Evolutionary conservation across 2,329 filamentous ascomycete genomes (phyloP).

Genomic region (Pseudocercospora crystallina): DNA sequence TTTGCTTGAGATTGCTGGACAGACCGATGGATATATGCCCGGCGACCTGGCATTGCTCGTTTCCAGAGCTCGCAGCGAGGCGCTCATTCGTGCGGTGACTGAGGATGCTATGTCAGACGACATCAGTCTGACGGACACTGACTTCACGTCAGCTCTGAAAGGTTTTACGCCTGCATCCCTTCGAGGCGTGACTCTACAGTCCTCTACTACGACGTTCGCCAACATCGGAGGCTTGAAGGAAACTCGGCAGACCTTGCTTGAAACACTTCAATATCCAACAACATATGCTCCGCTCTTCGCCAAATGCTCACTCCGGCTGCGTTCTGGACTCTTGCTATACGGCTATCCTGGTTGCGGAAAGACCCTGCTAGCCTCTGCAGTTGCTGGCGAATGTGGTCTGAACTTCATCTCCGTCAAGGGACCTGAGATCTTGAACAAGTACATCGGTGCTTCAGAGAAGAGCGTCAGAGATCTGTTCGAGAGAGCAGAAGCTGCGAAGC

Average conservation of each 20-base stretch:
- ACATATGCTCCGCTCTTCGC: conserved; percentile 98
- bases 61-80: conserved; percentile 84
- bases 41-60: conserved; percentile 86
- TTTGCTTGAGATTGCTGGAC: conserved; percentile 86
- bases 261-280: conserved; percentile 94
- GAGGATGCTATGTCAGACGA: conserved; percentile 43
- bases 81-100: conserved; percentile 77
- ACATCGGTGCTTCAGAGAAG: conserved; percentile 97
- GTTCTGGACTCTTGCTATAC: conserved; percentile 89
- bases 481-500: conserved; percentile 82
- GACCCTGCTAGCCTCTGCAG: conserved; percentile 89
- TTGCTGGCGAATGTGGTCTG: conserved; percentile 95
- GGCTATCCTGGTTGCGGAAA: conserved; percentile 96
- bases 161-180: conserved; percentile 95
- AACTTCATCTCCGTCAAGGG: conserved; percentile 99
- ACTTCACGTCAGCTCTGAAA: conserved; percentile 82
- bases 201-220: conserved; percentile 87
- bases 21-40: conserved; percentile 97
- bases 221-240: conserved; percentile 85
- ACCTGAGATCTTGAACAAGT: conserved; percentile 97
- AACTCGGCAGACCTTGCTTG: conserved; percentile 86
- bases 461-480: conserved; percentile 94
- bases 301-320: conserved; percentile 88
- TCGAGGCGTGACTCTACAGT: conserved; percentile 89
- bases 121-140: conserved; percentile 66